phyloP scores from a whole-genome alignment of 805 yeast genomes.

The Komagataella pastoris region DNA sequence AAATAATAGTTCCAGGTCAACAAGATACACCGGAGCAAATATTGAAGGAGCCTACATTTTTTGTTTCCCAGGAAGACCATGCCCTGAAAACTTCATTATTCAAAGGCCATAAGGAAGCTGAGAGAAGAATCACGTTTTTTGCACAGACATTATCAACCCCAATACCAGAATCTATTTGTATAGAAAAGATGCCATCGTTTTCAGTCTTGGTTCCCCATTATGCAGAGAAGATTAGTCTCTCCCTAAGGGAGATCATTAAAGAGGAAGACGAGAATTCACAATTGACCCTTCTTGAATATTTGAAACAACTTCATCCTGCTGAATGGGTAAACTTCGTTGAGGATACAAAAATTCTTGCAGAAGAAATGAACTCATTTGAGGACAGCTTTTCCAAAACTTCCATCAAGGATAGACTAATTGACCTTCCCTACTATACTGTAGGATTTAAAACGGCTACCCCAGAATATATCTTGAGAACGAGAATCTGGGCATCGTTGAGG shows the following conservation, averaged over 20 bases:
- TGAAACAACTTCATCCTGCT: slow-evolving; percentile 53
- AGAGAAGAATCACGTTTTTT: slow-evolving; percentile 36
- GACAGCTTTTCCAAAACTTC: slow-evolving; percentile 6
- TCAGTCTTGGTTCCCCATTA: slow-evolving; percentile 41
- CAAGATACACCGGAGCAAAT: slow-evolving; percentile 24
- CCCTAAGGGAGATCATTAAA: slow-evolving; percentile 30
- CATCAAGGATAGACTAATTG: slow-evolving; percentile 32
- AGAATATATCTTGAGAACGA: slow-evolving; percentile 52
- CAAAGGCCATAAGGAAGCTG: slow-evolving; percentile 31
- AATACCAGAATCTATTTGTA: slow-evolving; percentile 33
- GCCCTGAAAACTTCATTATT: slow-evolving; percentile 18
- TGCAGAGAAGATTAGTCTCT: slow-evolving; percentile 32
- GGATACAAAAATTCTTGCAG: slow-evolving; percentile 47
- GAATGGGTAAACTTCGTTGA: slow-evolving; percentile 79
- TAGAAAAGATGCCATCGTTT: slow-evolving; percentile 33
- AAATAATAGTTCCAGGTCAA: slow-evolving; percentile 14
- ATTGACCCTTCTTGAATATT: slow-evolving; percentile 59
- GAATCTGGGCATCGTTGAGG: slow-evolving; percentile 80
- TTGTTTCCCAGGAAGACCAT: slow-evolving; percentile 34
- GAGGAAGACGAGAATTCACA: slow-evolving; percentile 28
- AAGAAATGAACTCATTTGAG: slow-evolving; percentile 15
- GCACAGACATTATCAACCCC: slow-evolving; percentile 38
- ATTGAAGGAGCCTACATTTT: slow-evolving; percentile 30
- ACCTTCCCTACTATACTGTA: slow-evolving; percentile 55
- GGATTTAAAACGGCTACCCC: slow-evolving; percentile 62